Conservation (phyloP, 2,329 filamentous ascomycete genomes). For the Colletotrichum sublineola region DNA sequence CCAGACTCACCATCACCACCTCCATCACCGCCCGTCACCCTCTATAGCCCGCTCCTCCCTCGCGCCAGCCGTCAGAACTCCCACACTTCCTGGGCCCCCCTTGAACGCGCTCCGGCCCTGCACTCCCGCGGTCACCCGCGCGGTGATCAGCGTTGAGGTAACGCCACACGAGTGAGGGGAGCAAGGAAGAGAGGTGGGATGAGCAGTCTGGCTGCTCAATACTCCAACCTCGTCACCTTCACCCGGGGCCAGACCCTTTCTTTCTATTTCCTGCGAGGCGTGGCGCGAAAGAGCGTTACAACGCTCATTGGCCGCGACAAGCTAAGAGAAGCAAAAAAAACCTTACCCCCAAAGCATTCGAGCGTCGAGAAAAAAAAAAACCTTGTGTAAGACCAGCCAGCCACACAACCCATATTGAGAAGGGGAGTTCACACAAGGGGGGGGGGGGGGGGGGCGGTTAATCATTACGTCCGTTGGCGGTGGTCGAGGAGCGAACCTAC, state of each 20-base stretch:
- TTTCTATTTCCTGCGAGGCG: too few species aligned
- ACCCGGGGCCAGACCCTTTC: too few species aligned
- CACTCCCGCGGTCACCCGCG: slow-evolving; percentile 26
- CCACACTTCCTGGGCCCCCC: slow-evolving; percentile 9
- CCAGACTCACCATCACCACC: background rate
- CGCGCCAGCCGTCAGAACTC: slow-evolving; percentile 12
- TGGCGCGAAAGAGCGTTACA: too few species aligned
- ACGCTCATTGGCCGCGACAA: too few species aligned
- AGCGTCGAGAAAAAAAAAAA: slow-evolving; percentile 4
- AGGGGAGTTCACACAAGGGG: background rate
- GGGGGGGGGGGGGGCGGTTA: background rate
- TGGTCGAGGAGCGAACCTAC: background rate
- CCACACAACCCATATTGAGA: background rate
- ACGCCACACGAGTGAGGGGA: slow-evolving; percentile 5
- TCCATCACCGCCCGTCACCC: background rate
- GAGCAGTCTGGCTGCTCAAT: background rate
- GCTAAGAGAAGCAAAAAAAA: background rate
- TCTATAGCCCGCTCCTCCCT: background rate
- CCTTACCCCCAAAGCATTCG: background rate
- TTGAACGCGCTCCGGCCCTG: slow-evolving; percentile 26
- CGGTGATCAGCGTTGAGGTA: slow-evolving; percentile 14
- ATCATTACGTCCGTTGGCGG: background rate
- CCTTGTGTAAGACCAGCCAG: slow-evolving; percentile 2
- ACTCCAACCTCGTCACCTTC: background rate
- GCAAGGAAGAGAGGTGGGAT: background rate